Evolutionary conservation across 2,329 filamentous ascomycete species (phyloP), one percentile per base, ranked within the genome.

Genomic region (Arthroderma uncinatum): DNA sequence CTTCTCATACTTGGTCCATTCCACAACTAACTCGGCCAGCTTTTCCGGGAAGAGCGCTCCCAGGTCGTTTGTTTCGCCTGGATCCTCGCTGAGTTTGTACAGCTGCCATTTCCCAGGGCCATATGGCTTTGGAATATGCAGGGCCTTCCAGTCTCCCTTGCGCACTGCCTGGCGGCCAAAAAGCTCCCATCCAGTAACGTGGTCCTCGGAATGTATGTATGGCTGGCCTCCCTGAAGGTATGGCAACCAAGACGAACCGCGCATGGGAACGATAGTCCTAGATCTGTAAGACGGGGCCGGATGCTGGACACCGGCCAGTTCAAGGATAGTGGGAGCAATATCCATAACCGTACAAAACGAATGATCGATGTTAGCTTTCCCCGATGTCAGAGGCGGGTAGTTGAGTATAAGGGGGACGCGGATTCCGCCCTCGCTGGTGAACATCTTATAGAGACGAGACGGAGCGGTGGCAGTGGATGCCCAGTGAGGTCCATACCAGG

Each of bases 401-500:
- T 70, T 71, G 61, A 78, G 76, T 36, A 80, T 66, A 63, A 79
- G 78, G 0, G 78, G 78, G 0, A 80, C 78, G 4, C 77, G 75
- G 14, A 81, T 76, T 37, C 79, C 79, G 1, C 78, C 74, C 50
- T 76, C 74, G 1, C 74, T 76, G 1, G 73, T 75, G 63, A 76
- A 78, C 4, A 73, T 71, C 58, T 78, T 79, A 70, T 76, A 79
- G 23, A 75, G 65, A 30, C 74, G 67, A 9, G 71, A 75, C 1
- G 78, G 77, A 1, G 78, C 77, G 0, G 78, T 80, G 10, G 77
- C 73, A 30, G 78, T 78, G 64, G 77, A 74, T 0, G 79, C 79
- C 78, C 80, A 81, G 12, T 75, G 75, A 2, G 77, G 77, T 1
- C 81, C 80, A 61, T 83, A 83, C 80, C 80, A 83, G 58, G 82